Evolutionary conservation across 1,284 basidiomycete genomes (phyloP).

Genomic region (Moesziomyces globuligerus): DNA sequence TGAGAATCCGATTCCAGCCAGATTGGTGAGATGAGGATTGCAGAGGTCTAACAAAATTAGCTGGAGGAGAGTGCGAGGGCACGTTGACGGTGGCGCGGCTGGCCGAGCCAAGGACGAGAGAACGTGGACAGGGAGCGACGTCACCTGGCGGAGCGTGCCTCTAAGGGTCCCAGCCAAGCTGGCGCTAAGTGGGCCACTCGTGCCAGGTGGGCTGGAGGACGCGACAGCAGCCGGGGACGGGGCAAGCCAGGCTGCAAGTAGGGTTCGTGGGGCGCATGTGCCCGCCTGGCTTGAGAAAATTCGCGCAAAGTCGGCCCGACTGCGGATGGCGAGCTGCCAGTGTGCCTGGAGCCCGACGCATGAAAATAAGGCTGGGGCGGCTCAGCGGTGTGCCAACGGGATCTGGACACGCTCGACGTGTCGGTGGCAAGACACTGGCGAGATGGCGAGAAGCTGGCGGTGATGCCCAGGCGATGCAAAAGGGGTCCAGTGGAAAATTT

Average conservation of each 20-base stretch:
- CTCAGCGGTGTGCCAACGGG: not conserved
- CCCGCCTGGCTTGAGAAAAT: not conserved
- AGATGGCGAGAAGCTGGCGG: constrained; percentile 1
- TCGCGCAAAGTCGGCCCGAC: not conserved
- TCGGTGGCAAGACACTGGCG: not conserved
- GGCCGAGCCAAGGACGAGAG: constrained; percentile 1
- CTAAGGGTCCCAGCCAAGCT: constrained; percentile 28
- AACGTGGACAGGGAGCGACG: constrained; percentile 29
- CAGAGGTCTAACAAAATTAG: not conserved
- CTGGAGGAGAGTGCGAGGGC: not conserved
- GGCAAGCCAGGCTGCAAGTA: constrained; percentile 1
- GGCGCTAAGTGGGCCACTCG: constrained; percentile 23
- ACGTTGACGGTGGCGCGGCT: not conserved
- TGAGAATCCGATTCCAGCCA: too few species aligned
- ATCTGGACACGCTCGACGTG: not conserved
- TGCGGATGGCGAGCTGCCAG: not conserved
- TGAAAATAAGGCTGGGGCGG: not conserved
- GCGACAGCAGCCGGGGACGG: not conserved
- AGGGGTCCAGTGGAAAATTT: constrained; percentile 10
- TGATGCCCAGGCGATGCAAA: constrained; percentile 15
- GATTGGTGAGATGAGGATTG: too few species aligned
- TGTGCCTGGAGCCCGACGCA: not conserved
- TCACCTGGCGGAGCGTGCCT: constrained; percentile 12
- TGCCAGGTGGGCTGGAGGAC: constrained; percentile 42
- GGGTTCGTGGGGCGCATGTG: not conserved